These are phyloP conservation scores for Cruciata laevipes DNA, from an alignment of 257 asterid species.

Conservation along the genomic window DNA sequence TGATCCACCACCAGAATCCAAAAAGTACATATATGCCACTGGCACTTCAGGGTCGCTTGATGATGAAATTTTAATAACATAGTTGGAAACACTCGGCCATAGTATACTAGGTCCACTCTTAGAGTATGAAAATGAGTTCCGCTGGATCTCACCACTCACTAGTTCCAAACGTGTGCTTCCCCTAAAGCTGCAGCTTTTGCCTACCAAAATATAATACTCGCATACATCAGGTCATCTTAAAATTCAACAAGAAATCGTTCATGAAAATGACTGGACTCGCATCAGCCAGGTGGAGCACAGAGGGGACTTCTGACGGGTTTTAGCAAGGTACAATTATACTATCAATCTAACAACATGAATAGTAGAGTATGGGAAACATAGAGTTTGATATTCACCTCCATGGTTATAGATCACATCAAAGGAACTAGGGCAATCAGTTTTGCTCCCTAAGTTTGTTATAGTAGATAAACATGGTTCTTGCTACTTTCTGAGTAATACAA, in stretches of 20 bases:
- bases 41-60: conserved; percentile 27
- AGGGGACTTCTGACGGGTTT: neutral
- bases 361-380: neutral
- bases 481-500: neutral
- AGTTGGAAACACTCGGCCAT: conserved; percentile 88
- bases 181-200: conserved; percentile 50
- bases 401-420: neutral
- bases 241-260: neutral
- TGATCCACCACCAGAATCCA: conserved; percentile 95
- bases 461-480: neutral
- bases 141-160: conserved; percentile 39
- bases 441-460: no score
- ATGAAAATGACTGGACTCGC: neutral
- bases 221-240: neutral
- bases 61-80: conserved; percentile 50
- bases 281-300: neutral
- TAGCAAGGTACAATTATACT: neutral
- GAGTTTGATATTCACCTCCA: neutral
- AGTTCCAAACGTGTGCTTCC: conserved; percentile 75
- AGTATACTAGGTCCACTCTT: conserved; percentile 46
- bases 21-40: conserved; percentile 59
- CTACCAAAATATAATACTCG: conserved; percentile 18
- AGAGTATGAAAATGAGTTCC: conserved; percentile 41
- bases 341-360: neutral
- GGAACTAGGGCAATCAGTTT: neutral